phyloP scores from a whole-genome alignment of 345 rosid species.

The Rhodamnia rubescens region DNA sequence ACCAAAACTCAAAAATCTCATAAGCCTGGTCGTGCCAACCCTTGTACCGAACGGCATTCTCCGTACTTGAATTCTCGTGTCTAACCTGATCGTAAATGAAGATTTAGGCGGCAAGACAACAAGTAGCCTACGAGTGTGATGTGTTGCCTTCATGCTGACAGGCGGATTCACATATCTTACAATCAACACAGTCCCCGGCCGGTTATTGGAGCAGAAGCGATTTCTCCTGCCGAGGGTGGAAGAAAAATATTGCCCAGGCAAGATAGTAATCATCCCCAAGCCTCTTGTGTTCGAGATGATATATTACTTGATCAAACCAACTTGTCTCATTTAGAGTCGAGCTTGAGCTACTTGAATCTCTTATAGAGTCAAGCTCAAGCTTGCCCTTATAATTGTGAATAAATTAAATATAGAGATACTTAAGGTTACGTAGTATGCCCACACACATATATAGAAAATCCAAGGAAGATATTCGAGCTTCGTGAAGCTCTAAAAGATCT shows the following conservation, averaged over 20 bases:
- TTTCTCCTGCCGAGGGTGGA: background rate
- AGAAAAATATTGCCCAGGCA: background rate
- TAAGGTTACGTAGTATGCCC: background rate
- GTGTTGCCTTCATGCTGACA: background rate
- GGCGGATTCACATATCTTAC: too few relatives aligned
- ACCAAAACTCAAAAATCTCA: background rate
- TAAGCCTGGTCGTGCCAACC: background rate
- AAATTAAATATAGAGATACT: background rate
- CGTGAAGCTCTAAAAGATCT: background rate
- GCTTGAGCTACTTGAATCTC: background rate
- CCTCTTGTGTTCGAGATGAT: background rate
- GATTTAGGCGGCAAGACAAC: background rate
- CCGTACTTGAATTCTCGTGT: background rate
- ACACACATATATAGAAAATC: background rate
- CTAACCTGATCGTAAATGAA: background rate
- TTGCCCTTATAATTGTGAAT: background rate
- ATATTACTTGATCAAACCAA: background rate
- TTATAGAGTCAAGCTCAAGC: background rate
- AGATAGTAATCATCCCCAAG: background rate
- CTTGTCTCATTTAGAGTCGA: background rate
- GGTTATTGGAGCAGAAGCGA: too few relatives aligned
- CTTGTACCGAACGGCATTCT: background rate
- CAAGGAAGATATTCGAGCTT: background rate
- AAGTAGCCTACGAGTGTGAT: background rate
- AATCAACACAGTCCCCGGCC: too few relatives aligned